phyloP scores from a whole-genome alignment of 2,329 filamentous ascomycete species.

The Diaporthe velutina region DNA sequence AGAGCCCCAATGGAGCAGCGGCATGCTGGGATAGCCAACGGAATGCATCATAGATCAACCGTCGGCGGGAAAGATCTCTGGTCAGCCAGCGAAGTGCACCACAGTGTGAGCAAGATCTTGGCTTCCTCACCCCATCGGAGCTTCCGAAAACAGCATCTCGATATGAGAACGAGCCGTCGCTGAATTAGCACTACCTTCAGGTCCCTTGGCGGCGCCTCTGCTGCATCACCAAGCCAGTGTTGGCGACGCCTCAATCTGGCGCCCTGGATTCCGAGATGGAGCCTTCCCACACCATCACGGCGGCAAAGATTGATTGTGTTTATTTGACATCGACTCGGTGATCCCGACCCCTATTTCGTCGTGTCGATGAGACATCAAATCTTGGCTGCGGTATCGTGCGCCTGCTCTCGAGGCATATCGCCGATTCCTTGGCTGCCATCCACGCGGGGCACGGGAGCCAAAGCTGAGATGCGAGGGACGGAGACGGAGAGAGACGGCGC shows the following conservation, averaged over 20 bases:
- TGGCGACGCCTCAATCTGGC: not conserved
- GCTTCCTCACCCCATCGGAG: not conserved
- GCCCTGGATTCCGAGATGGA: not conserved
- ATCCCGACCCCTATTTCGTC: not conserved
- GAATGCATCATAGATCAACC: not conserved
- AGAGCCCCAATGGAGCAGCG: not conserved
- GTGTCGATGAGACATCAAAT: not conserved
- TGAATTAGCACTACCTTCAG: not conserved
- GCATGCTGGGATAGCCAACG: not conserved
- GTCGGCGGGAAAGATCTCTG: conserved; percentile 3
- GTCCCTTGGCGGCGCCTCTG: not conserved
- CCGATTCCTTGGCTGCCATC: not conserved
- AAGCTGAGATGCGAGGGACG: not conserved
- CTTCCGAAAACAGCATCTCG: not conserved
- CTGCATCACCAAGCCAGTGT: not conserved
- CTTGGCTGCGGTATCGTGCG: conserved; percentile 5
- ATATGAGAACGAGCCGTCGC: not conserved
- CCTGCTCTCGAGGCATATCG: not conserved
- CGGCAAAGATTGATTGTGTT: not conserved
- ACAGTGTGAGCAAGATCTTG: not conserved
- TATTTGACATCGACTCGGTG: not conserved
- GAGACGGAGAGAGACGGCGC: too few species aligned
- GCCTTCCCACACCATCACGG: not conserved
- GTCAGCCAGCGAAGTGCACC: not conserved
- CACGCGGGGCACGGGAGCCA: not conserved